Conservation (phyloP, 305 asterid genomes). For the Ajuga reptans region DNA sequence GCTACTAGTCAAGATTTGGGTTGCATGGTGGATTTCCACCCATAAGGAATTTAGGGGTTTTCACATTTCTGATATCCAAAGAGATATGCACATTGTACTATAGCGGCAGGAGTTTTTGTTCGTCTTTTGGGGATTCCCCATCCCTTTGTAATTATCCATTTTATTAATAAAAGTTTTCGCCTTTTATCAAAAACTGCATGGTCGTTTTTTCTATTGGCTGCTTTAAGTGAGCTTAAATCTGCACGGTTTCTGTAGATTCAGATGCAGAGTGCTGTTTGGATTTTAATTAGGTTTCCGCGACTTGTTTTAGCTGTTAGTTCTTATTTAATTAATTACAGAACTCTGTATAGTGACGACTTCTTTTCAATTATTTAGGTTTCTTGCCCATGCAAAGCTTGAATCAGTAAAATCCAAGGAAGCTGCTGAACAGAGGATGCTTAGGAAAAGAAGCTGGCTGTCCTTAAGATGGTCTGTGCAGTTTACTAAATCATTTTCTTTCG, state of each 20-base stretch:
- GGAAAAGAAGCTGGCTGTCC: conserved; percentile 83
- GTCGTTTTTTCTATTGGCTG: background rate
- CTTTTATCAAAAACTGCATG: background rate
- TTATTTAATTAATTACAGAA: background rate
- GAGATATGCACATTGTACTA: too few species aligned
- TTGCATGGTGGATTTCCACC: too few species aligned
- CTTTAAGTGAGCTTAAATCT: conserved; percentile 13
- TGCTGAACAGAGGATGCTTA: conserved; percentile 67
- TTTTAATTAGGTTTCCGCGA: conserved; percentile 6
- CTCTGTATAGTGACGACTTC: conserved; percentile 10
- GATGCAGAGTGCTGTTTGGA: conserved; percentile 22
- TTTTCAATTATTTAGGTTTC: conserved; percentile 56
- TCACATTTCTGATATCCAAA: too few species aligned
- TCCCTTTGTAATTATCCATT: too few species aligned
- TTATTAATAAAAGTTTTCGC: too few species aligned
- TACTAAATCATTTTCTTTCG: background rate
- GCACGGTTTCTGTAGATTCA: conserved; percentile 10
- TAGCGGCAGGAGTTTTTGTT: too few species aligned
- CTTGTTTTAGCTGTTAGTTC: conserved; percentile 16
- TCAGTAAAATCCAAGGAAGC: conserved; percentile 96
- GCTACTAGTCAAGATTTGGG: background rate
- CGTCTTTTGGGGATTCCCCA: too few species aligned
- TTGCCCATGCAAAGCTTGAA: conserved; percentile 95
- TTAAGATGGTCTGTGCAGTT: conserved; percentile 60
- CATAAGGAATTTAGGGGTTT: too few species aligned